A percentile compares a stretch with the other conserved stretches of the same genome.
These are phyloP conservation scores for Collybiopsis confluens DNA, from an alignment of 768 basidiomycete genomes.

Conservation along the genomic window DNA sequence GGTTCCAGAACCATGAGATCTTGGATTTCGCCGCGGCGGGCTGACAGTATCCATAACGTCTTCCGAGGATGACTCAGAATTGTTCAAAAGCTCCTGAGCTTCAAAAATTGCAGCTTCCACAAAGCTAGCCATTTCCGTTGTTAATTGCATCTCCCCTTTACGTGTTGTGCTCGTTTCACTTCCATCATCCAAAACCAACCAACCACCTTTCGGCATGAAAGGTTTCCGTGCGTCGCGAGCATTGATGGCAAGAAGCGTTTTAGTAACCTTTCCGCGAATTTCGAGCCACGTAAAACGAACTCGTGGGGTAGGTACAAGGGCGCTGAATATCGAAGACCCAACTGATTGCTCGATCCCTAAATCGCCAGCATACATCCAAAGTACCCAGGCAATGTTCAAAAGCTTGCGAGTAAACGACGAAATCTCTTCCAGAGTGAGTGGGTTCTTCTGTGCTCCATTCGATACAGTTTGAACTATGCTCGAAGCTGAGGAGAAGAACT, in stretches of 20 bases:
- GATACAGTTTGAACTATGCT: constrained; percentile 9
- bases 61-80: neutral
- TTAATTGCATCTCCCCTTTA: constrained; percentile 1
- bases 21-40: neutral
- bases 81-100: constrained; percentile 45
- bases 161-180: neutral
- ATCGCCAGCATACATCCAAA: constrained; percentile 13
- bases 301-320: constrained; percentile 34
- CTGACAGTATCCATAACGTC: neutral
- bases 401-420: constrained; percentile 69
- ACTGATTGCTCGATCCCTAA: constrained; percentile 18
- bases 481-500: constrained; percentile 63
- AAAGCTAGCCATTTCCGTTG: constrained; percentile 65
- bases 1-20: neutral
- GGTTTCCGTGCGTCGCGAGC: constrained; percentile 82
- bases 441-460: constrained; percentile 50
- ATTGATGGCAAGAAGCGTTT: constrained; percentile 76
- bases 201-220: constrained; percentile 82
- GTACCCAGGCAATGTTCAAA: constrained; percentile 74
- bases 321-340: constrained; percentile 25
- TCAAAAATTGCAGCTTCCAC: constrained; percentile 82
- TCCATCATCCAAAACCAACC: constrained; percentile 59
- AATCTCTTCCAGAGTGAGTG: constrained; percentile 80
- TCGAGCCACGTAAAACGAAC: constrained; percentile 55
- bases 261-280: constrained; percentile 73